These are phyloP conservation scores for Vitis rupestris DNA, from an alignment of 164 flowering plant species.

Conservation along the genomic window DNA sequence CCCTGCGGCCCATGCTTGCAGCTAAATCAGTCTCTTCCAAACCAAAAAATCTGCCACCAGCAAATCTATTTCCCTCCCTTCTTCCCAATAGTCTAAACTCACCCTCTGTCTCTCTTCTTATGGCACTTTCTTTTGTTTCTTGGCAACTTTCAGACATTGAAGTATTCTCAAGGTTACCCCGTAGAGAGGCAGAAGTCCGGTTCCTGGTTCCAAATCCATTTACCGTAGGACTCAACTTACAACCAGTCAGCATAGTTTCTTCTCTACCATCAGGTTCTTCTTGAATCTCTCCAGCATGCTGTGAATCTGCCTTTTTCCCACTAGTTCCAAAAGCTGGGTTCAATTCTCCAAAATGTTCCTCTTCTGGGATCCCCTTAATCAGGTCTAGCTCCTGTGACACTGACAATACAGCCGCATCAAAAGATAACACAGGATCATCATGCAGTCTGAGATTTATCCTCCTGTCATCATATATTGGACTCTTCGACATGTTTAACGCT, in stretches of 20 bases:
- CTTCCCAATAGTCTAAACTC: constrained; percentile 37
- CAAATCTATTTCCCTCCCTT: constrained; percentile 27
- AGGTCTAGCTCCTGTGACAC: constrained; percentile 53
- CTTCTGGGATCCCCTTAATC: constrained; percentile 50
- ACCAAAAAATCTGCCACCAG: constrained; percentile 58
- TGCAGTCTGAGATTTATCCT: constrained; percentile 18
- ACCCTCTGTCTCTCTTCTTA: constrained; percentile 41
- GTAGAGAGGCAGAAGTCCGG: constrained; percentile 7
- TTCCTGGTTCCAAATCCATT: constrained; percentile 14
- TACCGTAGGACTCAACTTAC: constrained; percentile 3
- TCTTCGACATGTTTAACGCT: constrained; percentile 26
- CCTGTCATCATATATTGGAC: constrained; percentile 47
- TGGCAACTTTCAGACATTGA: constrained; percentile 29
- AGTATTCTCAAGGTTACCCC: constrained; percentile 20
- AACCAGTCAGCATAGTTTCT: constrained; percentile 1
- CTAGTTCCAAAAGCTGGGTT: constrained; percentile 9
- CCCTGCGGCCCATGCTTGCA: constrained; percentile 53
- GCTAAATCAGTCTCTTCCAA: constrained; percentile 49
- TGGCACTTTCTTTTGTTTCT: constrained; percentile 35
- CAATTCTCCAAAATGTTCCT: constrained; percentile 28
- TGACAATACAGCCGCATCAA: constrained; percentile 58
- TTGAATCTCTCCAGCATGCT: constrained; percentile 33
- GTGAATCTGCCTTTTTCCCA: constrained; percentile 17
- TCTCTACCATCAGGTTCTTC: constrained; percentile 35
- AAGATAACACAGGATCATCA: constrained; percentile 47